These are phyloP conservation scores for Eucalyptus guilfoylei DNA, from an alignment of 345 rosid genomes.

Conservation along the genomic window DNA sequence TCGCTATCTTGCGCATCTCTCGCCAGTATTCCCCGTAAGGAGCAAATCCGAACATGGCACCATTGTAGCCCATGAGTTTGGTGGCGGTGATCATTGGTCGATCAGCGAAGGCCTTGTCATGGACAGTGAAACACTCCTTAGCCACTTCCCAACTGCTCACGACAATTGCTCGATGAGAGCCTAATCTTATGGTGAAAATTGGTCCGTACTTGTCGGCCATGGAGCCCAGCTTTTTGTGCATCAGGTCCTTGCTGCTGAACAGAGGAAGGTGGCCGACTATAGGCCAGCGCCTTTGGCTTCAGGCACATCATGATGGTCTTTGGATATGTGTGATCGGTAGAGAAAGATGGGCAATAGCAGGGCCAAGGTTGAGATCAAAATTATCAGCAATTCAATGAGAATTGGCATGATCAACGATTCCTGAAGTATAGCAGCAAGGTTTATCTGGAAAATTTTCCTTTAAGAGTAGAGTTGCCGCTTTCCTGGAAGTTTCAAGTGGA, in stretches of 20 bases:
- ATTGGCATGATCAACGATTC: not conserved
- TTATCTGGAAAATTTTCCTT: not conserved
- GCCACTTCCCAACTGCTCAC: constrained; percentile 11
- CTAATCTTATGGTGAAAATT: constrained; percentile 6
- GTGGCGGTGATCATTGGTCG: constrained; percentile 7
- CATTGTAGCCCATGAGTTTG: constrained; percentile 6
- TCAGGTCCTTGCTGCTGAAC: not conserved
- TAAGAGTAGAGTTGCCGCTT: not conserved
- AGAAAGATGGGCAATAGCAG: not conserved
- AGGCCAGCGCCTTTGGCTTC: constrained; percentile 20
- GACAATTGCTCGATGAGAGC: constrained; percentile 9
- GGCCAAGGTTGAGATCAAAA: not conserved
- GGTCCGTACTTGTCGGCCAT: constrained; percentile 24
- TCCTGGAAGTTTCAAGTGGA: not conserved
- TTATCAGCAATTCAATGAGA: not conserved
- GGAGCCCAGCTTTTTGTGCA: constrained; percentile 1
- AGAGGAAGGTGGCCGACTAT: constrained; percentile 27
- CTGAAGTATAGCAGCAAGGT: not conserved
- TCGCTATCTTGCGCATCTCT: constrained; percentile 12
- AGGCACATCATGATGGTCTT: not conserved
- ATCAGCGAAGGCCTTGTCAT: constrained; percentile 9
- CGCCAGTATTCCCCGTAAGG: constrained; percentile 24
- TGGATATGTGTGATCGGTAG: not conserved
- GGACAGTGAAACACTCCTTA: constrained; percentile 15
- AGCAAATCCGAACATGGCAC: constrained; percentile 27